Base-by-base conservation (phyloP, 495 filamentous ascomycete species). In the Aspergillus ellipticus region DNA sequence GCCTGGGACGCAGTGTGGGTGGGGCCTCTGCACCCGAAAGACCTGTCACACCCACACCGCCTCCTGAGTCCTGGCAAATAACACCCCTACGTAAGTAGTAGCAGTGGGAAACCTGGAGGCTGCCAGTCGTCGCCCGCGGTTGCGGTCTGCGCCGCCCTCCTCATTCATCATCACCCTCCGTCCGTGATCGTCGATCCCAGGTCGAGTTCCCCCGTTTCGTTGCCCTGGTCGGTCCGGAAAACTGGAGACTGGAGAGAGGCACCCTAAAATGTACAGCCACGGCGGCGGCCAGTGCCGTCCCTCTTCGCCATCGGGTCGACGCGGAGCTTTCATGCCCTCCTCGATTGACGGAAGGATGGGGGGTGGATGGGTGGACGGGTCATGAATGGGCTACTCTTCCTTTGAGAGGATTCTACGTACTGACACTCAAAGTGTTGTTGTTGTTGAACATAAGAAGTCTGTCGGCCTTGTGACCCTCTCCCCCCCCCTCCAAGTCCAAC, bases 21-120 rank as follows among this genome's bases (percentile, higher is more conserved):
- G 53, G 53, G n/a, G 52, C 42, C 22, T 47, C 39, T 29, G 51
- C 26, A 20, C 42, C 42, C 26, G 37, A 42, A 21, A 55, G 53
- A 55, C 53, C 53, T 55, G 53, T 55, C 53, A 55, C 53, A 55
- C 53, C 53, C 45, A 55, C 53, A 55, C 53, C 53, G 53, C 53
- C 43, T 55, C 53, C 50, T 39, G 11, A 37, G 7, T 28, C 24
- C 24, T 28, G 24, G 24, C 24, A 19, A 49, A 49, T 4, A 17
- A 16, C 17, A 29, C 9, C 28, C 24, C 24, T 28, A 28, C 24
- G 24, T 28, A 28, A 28, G 24, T 28, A n/a, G n/a, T n/a, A n/a
- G n/a, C 9, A 15, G 21, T 28, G 19, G 21, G 21, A 16, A 15
- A n/a, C 20, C 28, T 22, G 29, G 29, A 41, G 49, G 49, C 49